Percentiles rank a stretch among this genome's conserved stretches.
Evolutionary conservation across 352 stramenopile species (phyloP).

Genomic region (Pythium oligandrum): DNA sequence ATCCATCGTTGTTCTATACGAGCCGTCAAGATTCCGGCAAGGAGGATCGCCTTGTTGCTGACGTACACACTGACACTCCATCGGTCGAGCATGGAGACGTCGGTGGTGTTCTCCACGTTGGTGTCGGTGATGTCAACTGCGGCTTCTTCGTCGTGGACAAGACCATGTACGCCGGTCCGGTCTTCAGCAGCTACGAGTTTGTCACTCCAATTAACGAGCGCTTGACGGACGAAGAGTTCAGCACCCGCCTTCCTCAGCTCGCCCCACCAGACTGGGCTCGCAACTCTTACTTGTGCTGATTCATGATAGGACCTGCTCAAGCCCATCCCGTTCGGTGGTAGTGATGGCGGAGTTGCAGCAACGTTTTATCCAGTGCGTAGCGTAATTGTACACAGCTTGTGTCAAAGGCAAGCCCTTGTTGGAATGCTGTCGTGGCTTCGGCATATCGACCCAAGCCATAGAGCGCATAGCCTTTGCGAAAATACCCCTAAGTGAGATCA

Average conservation of each 20-base stretch:
- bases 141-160: constrained; percentile 27
- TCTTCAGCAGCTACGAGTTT: constrained; percentile 39
- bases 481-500: constrained; percentile 44
- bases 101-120: constrained; percentile 25
- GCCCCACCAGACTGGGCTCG: too few relatives aligned
- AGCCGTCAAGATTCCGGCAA: constrained; percentile 23
- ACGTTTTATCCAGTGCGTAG: constrained; percentile 44
- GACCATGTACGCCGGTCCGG: constrained; percentile 26
- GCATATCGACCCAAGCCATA: constrained; percentile 41
- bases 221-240: constrained; percentile 23
- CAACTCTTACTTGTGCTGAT: too few relatives aligned
- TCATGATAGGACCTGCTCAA: too few relatives aligned
- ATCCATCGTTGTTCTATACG: constrained; percentile 28
- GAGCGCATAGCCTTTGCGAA: constrained; percentile 59
- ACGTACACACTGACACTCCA: constrained; percentile 28
- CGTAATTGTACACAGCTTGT: constrained; percentile 51
- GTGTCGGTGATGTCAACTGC: constrained; percentile 22
- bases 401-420: constrained; percentile 60
- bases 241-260: neutral
- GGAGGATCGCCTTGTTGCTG: constrained; percentile 22
- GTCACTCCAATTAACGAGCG: constrained; percentile 23
- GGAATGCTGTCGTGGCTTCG: constrained; percentile 54
- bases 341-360: constrained; percentile 17
- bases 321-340: neutral
- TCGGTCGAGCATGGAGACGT: constrained; percentile 25